These are phyloP conservation scores for Megacollybia marginata DNA, from an alignment of 768 basidiomycete genomes.

Conservation along the genomic window DNA sequence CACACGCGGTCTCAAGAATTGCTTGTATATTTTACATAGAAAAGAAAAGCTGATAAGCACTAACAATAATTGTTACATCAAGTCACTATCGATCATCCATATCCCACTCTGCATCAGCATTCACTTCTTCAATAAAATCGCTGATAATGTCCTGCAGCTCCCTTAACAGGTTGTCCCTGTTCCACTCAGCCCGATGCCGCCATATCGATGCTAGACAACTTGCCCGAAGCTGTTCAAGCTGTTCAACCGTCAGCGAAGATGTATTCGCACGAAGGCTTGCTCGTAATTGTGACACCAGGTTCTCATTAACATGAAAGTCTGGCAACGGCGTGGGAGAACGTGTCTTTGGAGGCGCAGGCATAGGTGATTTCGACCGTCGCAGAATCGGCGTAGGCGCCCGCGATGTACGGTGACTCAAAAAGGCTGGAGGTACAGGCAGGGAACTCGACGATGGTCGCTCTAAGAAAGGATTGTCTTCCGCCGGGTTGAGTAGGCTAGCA, in stretches of 20 bases:
- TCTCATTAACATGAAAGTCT: constrained; percentile 62
- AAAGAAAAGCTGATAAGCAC: too few relatives aligned
- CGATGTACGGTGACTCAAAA: too few relatives aligned
- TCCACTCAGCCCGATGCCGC: constrained; percentile 78
- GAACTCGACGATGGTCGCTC: constrained; percentile 40
- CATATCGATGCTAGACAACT: constrained; percentile 76
- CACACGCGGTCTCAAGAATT: too few relatives aligned
- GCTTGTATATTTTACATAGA: too few relatives aligned
- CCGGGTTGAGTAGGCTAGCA: too few relatives aligned
- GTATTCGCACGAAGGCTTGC: constrained; percentile 48
- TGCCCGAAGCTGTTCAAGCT: constrained; percentile 91
- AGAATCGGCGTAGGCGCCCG: too few relatives aligned
- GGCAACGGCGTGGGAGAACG: constrained; percentile 47
- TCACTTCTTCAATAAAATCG: constrained; percentile 63
- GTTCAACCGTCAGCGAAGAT: constrained; percentile 63
- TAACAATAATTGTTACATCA: too few relatives aligned
- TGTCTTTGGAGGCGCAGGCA: constrained; percentile 4
- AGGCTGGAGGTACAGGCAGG: too few relatives aligned
- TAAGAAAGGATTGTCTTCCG: not conserved
- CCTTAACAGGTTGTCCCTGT: constrained; percentile 56
- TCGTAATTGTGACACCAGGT: constrained; percentile 40
- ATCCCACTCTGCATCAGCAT: constrained; percentile 9
- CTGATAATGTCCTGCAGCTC: constrained; percentile 51
- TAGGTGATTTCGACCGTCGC: too few relatives aligned
- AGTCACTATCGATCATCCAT: not conserved